Evolutionary conservation across 768 basidiomycete genomes (phyloP).

Genomic region (Psilocybe cubensis): DNA sequence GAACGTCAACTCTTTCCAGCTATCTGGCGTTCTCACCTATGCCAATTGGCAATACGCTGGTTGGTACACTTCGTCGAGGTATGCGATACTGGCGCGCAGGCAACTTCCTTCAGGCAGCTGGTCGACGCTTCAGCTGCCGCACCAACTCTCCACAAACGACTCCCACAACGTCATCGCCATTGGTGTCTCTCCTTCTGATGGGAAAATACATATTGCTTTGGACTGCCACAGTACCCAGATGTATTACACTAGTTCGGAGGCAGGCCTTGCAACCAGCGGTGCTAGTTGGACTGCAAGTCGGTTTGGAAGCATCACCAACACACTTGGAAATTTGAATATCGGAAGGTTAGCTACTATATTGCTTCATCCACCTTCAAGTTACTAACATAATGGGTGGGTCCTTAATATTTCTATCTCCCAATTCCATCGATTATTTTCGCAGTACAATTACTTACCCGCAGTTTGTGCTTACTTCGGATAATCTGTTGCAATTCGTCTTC

Average conservation of each 20-base stretch:
- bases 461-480: constrained; percentile 49
- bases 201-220: constrained; percentile 49
- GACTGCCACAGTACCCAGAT: constrained; percentile 48
- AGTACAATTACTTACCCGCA: constrained; percentile 51
- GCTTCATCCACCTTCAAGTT: neutral
- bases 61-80: constrained; percentile 48
- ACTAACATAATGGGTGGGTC: neutral
- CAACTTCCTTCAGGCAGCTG: constrained; percentile 44
- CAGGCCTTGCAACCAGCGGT: constrained; percentile 41
- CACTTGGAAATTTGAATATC: constrained; percentile 42
- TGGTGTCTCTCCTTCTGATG: constrained; percentile 48
- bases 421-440: constrained; percentile 1
- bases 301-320: constrained; percentile 43
- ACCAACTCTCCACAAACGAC: constrained; percentile 42
- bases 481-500: constrained; percentile 51
- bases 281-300: constrained; percentile 46
- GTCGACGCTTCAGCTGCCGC: constrained; percentile 45
- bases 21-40: constrained; percentile 43
- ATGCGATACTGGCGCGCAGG: constrained; percentile 43
- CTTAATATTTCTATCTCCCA: neutral
- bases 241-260: constrained; percentile 46
- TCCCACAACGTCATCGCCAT: constrained; percentile 49
- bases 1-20: constrained; percentile 51
- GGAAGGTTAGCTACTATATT: constrained; percentile 37
- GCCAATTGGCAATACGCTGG: constrained; percentile 44